Evolutionary conservation across 2,329 filamentous ascomycete species (phyloP).

Genomic region (Claviceps sp.): DNA sequence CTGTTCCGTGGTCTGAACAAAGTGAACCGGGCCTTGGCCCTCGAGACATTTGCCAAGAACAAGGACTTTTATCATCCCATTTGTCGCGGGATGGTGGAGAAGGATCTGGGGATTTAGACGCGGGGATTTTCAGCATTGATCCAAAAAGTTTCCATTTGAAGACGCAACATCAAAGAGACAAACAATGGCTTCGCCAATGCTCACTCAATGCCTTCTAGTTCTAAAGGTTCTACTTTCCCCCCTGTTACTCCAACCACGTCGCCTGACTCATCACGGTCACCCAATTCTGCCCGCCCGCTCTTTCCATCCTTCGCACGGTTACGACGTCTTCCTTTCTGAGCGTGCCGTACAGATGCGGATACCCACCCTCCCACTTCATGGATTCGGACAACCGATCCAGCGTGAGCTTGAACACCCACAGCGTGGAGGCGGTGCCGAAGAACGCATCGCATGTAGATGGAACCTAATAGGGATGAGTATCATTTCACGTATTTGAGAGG

Average conservation of each 20-base stretch:
- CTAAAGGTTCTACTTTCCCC: too few relatives aligned
- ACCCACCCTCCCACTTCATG: slow-evolving; percentile 43
- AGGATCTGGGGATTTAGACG: slow-evolving; percentile 47
- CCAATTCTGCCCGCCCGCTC: slow-evolving; percentile 33
- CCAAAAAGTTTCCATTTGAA: not conserved
- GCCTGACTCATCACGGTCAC: slow-evolving; percentile 25
- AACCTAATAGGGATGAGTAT: slow-evolving; percentile 18
- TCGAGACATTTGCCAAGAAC: slow-evolving; percentile 75
- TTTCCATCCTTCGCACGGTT: slow-evolving; percentile 30
- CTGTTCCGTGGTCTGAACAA: slow-evolving; percentile 65
- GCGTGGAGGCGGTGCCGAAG: slow-evolving; percentile 22
- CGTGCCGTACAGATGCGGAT: slow-evolving; percentile 46
- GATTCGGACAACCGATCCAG: slow-evolving; percentile 28
- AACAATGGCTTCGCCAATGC: not conserved
- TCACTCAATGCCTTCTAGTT: too few relatives aligned
- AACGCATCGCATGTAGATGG: slow-evolving; percentile 31
- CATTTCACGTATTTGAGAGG: not conserved
- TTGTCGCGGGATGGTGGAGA: slow-evolving; percentile 73
- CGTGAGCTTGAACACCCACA: slow-evolving; percentile 42
- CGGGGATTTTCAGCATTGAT: not conserved
- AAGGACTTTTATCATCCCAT: slow-evolving; percentile 94
- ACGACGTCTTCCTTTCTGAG: slow-evolving; percentile 40
- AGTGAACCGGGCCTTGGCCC: slow-evolving; percentile 59
- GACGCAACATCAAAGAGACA: not conserved
- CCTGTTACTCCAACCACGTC: slow-evolving; percentile 25